Evolutionary conservation across 331 rosid species (phyloP).

Genomic region (Malus hybrid): DNA sequence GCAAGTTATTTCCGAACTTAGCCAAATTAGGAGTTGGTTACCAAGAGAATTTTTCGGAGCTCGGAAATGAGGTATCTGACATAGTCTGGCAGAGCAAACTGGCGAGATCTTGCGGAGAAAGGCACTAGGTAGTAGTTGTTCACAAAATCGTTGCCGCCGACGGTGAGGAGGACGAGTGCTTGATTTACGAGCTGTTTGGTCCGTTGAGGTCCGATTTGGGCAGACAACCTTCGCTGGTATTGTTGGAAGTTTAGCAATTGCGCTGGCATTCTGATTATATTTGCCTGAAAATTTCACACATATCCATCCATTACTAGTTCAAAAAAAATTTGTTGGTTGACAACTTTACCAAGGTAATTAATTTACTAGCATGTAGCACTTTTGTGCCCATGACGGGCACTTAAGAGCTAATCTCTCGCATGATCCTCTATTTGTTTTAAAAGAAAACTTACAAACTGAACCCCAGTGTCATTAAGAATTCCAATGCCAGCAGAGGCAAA

Average conservation of each 20-base stretch:
- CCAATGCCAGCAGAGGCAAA: constrained; percentile 90
- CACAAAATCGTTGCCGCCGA: constrained; percentile 82
- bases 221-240: constrained; percentile 44
- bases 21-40: not conserved
- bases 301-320: not conserved
- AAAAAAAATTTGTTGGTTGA: too few species aligned
- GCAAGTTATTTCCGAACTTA: not conserved
- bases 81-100: constrained; percentile 49
- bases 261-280: constrained; percentile 64
- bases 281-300: constrained; percentile 30
- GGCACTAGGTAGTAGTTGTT: constrained; percentile 82
- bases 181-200: constrained; percentile 35
- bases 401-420: not conserved
- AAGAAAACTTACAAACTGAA: constrained; percentile 51
- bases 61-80: constrained; percentile 58
- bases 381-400: not conserved
- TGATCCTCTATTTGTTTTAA: not conserved
- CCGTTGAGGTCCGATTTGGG: constrained; percentile 28
- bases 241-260: constrained; percentile 53
- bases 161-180: constrained; percentile 62
- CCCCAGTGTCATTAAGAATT: constrained; percentile 74
- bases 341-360: not conserved
- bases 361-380: not conserved
- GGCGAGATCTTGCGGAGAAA: constrained; percentile 70
- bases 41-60: constrained; percentile 52